A percentile compares a stretch with the other conserved stretches of the same genome.
Evolutionary conservation across 1,284 basidiomycete species (phyloP).

Genomic region (Trametes hirsuta): DNA sequence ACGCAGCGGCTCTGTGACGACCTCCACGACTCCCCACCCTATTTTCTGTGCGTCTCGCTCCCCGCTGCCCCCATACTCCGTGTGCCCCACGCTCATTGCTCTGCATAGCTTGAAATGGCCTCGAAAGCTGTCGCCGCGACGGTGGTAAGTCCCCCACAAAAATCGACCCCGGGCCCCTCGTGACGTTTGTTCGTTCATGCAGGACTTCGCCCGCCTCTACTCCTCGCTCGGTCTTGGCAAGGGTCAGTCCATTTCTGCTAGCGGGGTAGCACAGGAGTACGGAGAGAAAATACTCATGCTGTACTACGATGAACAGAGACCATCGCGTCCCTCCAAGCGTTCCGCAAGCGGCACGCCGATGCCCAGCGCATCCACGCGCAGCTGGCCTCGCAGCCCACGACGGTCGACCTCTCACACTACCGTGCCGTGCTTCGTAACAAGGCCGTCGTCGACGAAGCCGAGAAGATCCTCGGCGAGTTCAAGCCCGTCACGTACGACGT

Average conservation of each 20-base stretch:
- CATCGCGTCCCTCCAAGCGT: constrained; percentile 86
- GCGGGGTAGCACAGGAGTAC: no score
- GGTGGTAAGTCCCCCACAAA: constrained; percentile 56
- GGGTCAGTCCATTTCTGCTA: constrained; percentile 55
- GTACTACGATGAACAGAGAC: constrained; percentile 67
- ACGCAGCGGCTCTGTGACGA: constrained; percentile 21
- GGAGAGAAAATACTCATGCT: not conserved
- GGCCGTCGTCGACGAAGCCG: constrained; percentile 89
- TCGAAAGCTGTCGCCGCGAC: constrained; percentile 80
- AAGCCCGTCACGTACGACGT: constrained; percentile 98
- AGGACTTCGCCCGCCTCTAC: constrained; percentile 96
- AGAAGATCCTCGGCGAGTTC: constrained; percentile 89
- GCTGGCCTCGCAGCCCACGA: constrained; percentile 75
- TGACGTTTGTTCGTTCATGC: constrained; percentile 25
- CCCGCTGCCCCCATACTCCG: not conserved
- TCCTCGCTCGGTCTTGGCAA: constrained; percentile 90
- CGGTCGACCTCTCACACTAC: constrained; percentile 92
- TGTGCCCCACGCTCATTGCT: constrained; percentile 3
- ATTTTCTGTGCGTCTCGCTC: constrained; percentile 24
- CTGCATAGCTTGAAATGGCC: constrained; percentile 57
- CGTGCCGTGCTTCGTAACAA: constrained; percentile 92
- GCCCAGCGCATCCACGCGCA: constrained; percentile 80
- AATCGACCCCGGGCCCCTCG: constrained; percentile 1
- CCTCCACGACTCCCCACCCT: constrained; percentile 24
- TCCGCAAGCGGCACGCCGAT: constrained; percentile 94